These are phyloP conservation scores for Lecanosticta acicola DNA, from an alignment of 2,329 filamentous ascomycete genomes.

Conservation along the genomic window DNA sequence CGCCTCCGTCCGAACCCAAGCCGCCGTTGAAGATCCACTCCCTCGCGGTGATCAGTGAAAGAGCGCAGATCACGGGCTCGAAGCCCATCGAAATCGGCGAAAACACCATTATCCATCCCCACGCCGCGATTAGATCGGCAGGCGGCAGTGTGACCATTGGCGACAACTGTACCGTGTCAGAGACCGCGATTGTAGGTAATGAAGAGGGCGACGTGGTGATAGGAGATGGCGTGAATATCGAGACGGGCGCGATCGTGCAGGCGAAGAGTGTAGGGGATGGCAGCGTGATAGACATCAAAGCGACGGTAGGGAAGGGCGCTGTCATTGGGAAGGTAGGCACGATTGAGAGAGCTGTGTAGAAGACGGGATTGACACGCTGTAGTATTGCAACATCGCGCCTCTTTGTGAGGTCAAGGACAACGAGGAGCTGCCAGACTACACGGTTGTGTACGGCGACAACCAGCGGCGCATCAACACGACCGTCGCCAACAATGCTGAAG, in stretches of 20 bases:
- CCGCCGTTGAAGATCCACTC: conserved; percentile 43
- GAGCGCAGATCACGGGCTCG: conserved; percentile 56
- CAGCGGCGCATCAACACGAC: conserved; percentile 38
- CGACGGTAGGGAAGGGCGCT: conserved; percentile 34
- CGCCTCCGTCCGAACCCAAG: conserved; percentile 11
- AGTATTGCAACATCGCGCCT: conserved; percentile 43
- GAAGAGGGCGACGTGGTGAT: conserved; percentile 33
- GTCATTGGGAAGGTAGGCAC: conserved; percentile 41
- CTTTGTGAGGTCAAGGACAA: conserved; percentile 33
- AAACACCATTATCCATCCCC: conserved; percentile 79
- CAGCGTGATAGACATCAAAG: conserved; percentile 28
- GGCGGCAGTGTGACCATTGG: conserved; percentile 41
- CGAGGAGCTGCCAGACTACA: conserved; percentile 41
- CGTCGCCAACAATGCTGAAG: conserved; percentile 24
- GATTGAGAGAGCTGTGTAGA: not conserved
- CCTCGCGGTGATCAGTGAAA: conserved; percentile 44
- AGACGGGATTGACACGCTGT: conserved; percentile 3
- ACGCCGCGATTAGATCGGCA: conserved; percentile 50
- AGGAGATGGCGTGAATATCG: conserved; percentile 40
- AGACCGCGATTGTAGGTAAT: conserved; percentile 46
- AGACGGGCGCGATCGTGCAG: conserved; percentile 40
- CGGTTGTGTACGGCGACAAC: conserved; percentile 39
- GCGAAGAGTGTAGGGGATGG: conserved; percentile 28
- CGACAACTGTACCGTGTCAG: conserved; percentile 66
- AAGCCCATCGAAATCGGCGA: conserved; percentile 73